A percentile compares a stretch with the other conserved stretches of the same genome.
Evolutionary conservation across 306 rosid species (phyloP).

Genomic region (Pterocarpus santalinus): DNA sequence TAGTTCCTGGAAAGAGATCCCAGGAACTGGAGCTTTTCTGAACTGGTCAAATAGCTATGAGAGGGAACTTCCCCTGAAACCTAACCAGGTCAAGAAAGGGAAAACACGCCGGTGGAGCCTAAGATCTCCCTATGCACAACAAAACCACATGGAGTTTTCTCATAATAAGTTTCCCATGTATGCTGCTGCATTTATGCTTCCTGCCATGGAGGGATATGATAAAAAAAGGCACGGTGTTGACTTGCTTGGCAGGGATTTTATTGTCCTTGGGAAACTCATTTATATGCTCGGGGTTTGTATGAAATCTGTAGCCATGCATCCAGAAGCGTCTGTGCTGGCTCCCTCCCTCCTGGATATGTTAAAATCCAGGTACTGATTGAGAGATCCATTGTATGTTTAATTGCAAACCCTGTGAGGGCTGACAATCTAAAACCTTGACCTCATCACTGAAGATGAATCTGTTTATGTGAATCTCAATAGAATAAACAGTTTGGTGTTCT

Average conservation of each 20-base stretch:
- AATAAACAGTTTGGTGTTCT: conserved; percentile 33
- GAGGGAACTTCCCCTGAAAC: conserved; percentile 83
- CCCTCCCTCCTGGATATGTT: conserved; percentile 86
- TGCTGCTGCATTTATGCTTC: conserved; percentile 98
- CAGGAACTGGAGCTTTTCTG: conserved; percentile 69
- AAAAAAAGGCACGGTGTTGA: conserved; percentile 94
- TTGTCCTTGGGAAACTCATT: conserved; percentile 89
- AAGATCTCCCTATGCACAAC: conserved; percentile 54
- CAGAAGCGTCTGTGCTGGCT: conserved; percentile 88
- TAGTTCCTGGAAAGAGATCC: conserved; percentile 84
- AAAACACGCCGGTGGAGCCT: conserved; percentile 88
- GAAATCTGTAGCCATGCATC: conserved; percentile 96
- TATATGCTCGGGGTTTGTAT: conserved; percentile 93
- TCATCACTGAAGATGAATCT: neutral
- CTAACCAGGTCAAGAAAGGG: conserved; percentile 75
- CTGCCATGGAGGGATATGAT: conserved; percentile 95
- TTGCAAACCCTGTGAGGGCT: conserved; percentile 27
- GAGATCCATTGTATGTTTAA: conserved; percentile 37
- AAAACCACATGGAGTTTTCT: conserved; percentile 72
- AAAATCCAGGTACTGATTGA: conserved; percentile 71
- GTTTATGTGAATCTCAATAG: neutral
- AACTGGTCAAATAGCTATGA: conserved; percentile 89
- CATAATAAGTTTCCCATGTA: conserved; percentile 89
- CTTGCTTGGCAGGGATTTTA: conserved; percentile 90
- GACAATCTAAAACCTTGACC: conserved; percentile 29